Percentiles rank a stretch among this genome's conserved stretches.
These are phyloP conservation scores for Fusarium goolgardi DNA, from an alignment of 2,329 filamentous ascomycete species.

Conservation along the genomic window DNA sequence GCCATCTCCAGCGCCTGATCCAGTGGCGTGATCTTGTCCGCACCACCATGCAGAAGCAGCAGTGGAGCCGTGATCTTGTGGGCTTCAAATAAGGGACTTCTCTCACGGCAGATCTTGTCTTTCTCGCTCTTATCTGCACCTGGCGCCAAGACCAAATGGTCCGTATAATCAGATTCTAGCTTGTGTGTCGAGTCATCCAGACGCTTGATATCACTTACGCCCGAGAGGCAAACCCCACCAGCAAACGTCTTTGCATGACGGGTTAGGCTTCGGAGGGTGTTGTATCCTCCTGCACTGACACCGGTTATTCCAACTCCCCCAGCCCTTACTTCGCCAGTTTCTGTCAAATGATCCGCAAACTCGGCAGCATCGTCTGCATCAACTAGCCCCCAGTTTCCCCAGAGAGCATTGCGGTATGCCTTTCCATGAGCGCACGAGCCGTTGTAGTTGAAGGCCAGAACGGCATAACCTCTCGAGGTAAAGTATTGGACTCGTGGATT, in stretches of 20 bases:
- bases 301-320: constrained; percentile 61
- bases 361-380: constrained; percentile 64
- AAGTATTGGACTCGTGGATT: constrained; percentile 62
- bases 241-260: constrained; percentile 60
- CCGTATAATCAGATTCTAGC: constrained; percentile 66
- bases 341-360: constrained; percentile 57
- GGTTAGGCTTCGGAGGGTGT: constrained; percentile 61
- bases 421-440: constrained; percentile 64
- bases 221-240: constrained; percentile 62
- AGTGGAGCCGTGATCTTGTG: constrained; percentile 62
- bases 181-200: constrained; percentile 64
- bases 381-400: constrained; percentile 62
- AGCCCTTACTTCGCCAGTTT: constrained; percentile 51
- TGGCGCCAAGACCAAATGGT: constrained; percentile 55
- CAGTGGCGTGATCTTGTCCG: constrained; percentile 69
- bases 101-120: constrained; percentile 55
- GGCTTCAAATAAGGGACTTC: constrained; percentile 62
- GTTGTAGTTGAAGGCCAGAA: constrained; percentile 63
- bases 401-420: constrained; percentile 61
- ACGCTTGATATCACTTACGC: constrained; percentile 62
- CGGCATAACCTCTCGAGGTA: constrained; percentile 65
- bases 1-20: constrained; percentile 66
- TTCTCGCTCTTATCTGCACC: constrained; percentile 54
- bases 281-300: constrained; percentile 65
- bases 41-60: constrained; percentile 66